These are phyloP conservation scores for Asclepias syriaca DNA, from an alignment of 257 asterid genomes.

Conservation along the genomic window DNA sequence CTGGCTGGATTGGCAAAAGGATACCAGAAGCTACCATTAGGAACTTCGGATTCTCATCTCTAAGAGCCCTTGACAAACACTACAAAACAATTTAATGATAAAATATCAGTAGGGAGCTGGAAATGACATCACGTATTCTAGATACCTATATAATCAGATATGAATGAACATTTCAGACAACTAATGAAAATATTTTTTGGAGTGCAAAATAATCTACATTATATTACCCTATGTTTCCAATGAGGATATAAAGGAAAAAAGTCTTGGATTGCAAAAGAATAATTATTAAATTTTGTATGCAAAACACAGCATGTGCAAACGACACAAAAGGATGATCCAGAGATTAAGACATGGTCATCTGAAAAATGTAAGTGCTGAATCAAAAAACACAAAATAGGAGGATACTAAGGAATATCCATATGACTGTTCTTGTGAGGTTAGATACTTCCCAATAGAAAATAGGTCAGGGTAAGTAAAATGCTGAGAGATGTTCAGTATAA, in stretches of 20 bases:
- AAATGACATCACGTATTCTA: background rate
- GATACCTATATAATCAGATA: background rate
- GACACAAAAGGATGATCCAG: background rate
- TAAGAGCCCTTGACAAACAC: constrained; percentile 88
- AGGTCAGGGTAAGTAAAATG: background rate
- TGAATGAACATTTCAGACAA: background rate
- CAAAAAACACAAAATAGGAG: background rate
- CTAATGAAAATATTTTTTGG: background rate
- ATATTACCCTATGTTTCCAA: background rate
- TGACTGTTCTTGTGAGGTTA: background rate
- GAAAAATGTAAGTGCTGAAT: background rate
- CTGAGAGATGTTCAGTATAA: background rate
- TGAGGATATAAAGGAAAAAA: background rate
- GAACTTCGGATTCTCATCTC: constrained; percentile 76
- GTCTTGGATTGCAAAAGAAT: background rate
- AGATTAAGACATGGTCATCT: background rate
- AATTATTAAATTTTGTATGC: background rate
- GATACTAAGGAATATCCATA: background rate
- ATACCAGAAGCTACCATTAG: constrained; percentile 88
- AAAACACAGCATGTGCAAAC: background rate
- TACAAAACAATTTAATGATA: constrained; percentile 24
- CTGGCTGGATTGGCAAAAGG: constrained; percentile 76
- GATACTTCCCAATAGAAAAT: no score
- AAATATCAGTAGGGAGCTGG: background rate
- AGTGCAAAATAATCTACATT: background rate